Evolutionary conservation across 1,139 yeast genomes (phyloP), one percentile per base, ranked within the genome.

Genomic region (Geotrichum bryndzae): DNA sequence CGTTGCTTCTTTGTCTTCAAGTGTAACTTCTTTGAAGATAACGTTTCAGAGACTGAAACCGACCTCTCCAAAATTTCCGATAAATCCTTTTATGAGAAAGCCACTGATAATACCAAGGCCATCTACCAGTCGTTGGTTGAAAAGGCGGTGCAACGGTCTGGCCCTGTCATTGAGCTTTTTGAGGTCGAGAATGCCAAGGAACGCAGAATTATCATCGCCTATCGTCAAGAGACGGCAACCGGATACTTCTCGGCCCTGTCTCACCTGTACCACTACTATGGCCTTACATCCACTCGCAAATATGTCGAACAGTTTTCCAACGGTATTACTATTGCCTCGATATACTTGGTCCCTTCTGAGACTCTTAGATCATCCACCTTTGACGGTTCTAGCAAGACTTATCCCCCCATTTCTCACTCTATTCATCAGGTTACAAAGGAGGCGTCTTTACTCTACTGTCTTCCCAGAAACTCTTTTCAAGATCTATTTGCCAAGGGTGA

Each of bases 301-400:
- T 94, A 91, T 73, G 94, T 94, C 63, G 99, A 94, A 75, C 96
- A 92, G 73, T 94, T 94, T 74, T 82, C 94, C 66, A 90, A 92
- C 73, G 97, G 96, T 61, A 83, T 87, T 63, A 87, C 96, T 46
- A 83, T 92, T 63, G 85, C 90, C 69, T 91, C 97, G 54, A 83
- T 91, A 80, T 94, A 94, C 76, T 83, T 94, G 70, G 83, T 84
- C 56, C 87, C 90, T 58, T 77, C 80, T 7, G 58, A 63, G 27
- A 76, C 65, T 72, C 72, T 38, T 79, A 68, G 69, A 70, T 78
- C 67, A 73, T 73, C 62, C 18, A 18, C 18, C 1, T 18, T 18
- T 18, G 18, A 15, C 48, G 8, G 73, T 76, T 35, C 66, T 73
- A 18, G 56, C 70, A 73, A 56, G 74, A 73, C 60, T 68, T 66